phyloP scores from a whole-genome alignment of 1,284 basidiomycete genomes.

The Coniophora puteana region DNA sequence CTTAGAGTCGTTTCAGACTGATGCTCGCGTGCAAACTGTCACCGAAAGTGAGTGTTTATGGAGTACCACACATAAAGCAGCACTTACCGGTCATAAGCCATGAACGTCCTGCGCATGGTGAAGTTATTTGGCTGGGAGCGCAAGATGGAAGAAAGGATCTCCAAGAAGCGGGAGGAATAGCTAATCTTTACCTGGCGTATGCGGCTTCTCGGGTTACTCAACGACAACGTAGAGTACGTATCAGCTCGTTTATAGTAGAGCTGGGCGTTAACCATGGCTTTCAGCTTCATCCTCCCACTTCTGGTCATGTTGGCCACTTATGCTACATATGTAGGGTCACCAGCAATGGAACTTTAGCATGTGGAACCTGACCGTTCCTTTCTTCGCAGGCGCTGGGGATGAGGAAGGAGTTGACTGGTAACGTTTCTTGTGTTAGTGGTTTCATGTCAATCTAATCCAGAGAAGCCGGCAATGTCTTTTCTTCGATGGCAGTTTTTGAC shows the following conservation, averaged over 20 bases:
- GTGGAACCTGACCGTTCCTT: slow-evolving; percentile 5
- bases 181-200: slow-evolving; percentile 9
- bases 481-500: slow-evolving; percentile 16
- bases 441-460: slow-evolving; percentile 10
- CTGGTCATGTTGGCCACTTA: slow-evolving; percentile 27
- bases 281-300: slow-evolving; percentile 25
- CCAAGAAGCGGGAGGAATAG: slow-evolving; percentile 24
- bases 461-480: not conserved
- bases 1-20: not conserved
- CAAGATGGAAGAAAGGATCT: slow-evolving; percentile 47
- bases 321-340: slow-evolving; percentile 7
- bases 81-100: slow-evolving; percentile 33
- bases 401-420: slow-evolving; percentile 7
- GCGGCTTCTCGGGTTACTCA: slow-evolving; percentile 6
- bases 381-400: slow-evolving; percentile 3
- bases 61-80: not conserved
- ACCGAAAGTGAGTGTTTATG: slow-evolving; percentile 1
- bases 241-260: not conserved
- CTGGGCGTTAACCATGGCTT: not conserved
- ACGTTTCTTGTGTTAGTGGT: slow-evolving; percentile 20
- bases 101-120: slow-evolving; percentile 46
- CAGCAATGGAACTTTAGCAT: not conserved
- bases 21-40: slow-evolving; percentile 2
- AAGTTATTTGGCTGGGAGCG: slow-evolving; percentile 69
- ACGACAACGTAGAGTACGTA: slow-evolving; percentile 4